These are phyloP conservation scores for Papiliotrema laurentii DNA, from an alignment of 1,284 basidiomycete genomes.

Conservation along the genomic window DNA sequence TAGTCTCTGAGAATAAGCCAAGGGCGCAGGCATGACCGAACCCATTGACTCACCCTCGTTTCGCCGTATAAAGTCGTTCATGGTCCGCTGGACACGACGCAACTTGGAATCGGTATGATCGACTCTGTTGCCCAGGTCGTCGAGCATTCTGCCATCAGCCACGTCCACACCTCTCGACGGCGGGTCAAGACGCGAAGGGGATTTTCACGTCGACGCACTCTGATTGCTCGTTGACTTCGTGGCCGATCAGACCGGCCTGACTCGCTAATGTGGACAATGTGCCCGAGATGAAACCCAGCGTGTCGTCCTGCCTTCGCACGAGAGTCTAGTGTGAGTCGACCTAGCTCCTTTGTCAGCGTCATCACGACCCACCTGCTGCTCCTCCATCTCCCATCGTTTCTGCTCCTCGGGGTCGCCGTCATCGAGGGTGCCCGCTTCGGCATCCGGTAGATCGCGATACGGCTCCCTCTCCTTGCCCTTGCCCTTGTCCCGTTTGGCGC, in stretches of 20 bases:
- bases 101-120: constrained; percentile 70
- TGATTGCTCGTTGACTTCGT: constrained; percentile 79
- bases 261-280: constrained; percentile 73
- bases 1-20: constrained; percentile 55
- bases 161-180: background rate
- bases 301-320: constrained; percentile 76
- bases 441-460: constrained; percentile 27
- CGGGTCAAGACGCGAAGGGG: background rate
- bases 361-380: constrained; percentile 61
- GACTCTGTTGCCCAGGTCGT: constrained; percentile 70
- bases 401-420: constrained; percentile 59
- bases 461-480: constrained; percentile 10
- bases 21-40: too few relatives aligned
- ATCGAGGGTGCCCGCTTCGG: constrained; percentile 10
- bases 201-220: constrained; percentile 57
- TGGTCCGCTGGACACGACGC: constrained; percentile 61
- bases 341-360: background rate
- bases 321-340: constrained; percentile 58
- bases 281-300: constrained; percentile 76
- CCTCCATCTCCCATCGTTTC: constrained; percentile 66
- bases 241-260: constrained; percentile 86
- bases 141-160: constrained; percentile 61
- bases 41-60: constrained; percentile 61
- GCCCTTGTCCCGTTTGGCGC: constrained; percentile 9
- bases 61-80: constrained; percentile 74